Conservation (phyloP, 2,329 filamentous ascomycete genomes). For the Cladophialophora bantiana region DNA sequence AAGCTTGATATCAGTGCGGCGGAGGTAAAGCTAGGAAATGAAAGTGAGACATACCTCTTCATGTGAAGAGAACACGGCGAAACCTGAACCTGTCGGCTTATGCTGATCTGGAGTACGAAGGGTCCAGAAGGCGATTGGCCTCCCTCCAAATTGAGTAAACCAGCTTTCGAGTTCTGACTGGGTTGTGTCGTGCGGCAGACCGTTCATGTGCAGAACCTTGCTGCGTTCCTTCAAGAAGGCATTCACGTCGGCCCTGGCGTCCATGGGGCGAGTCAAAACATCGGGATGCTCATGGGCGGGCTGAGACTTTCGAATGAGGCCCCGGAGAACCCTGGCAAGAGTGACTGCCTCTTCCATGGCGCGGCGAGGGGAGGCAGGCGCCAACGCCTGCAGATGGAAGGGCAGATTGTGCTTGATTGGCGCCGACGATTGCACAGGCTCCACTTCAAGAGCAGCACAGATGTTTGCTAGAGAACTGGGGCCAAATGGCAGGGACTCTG, state of each 20-base stretch:
- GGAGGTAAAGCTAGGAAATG: slow-evolving; percentile 42
- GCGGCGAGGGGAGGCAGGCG: slow-evolving; percentile 90
- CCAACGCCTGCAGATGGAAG: slow-evolving; percentile 95
- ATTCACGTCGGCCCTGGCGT: slow-evolving; percentile 92
- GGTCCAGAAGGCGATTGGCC: slow-evolving; percentile 99
- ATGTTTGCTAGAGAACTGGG: slow-evolving; percentile 96
- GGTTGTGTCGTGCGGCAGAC: slow-evolving; percentile 94
- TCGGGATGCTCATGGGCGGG: slow-evolving; percentile 92
- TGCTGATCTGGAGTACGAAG: slow-evolving; percentile 97
- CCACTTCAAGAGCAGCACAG: slow-evolving; percentile 95
- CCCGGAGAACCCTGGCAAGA: slow-evolving; percentile 86
- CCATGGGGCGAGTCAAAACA: slow-evolving; percentile 92
- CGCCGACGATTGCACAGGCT: slow-evolving; percentile 95
- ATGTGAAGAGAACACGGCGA: slow-evolving; percentile 97
- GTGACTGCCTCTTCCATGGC: slow-evolving; percentile 98
- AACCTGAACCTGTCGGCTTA: slow-evolving; percentile 98
- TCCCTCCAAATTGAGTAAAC: slow-evolving; percentile 98
- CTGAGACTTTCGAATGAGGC: slow-evolving; percentile 94
- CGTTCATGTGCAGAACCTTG: slow-evolving; percentile 98
- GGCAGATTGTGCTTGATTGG: slow-evolving; percentile 99
- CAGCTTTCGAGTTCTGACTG: slow-evolving; percentile 98
- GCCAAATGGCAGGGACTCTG: slow-evolving; percentile 94
- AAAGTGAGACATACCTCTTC: slow-evolving; percentile 75
- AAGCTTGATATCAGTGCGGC: slow-evolving; percentile 24
- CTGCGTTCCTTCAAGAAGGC: slow-evolving; percentile 95